Evolutionary conservation across 176 grass and related monocot species (phyloP).

Genomic region (Pontederia crassipes): DNA sequence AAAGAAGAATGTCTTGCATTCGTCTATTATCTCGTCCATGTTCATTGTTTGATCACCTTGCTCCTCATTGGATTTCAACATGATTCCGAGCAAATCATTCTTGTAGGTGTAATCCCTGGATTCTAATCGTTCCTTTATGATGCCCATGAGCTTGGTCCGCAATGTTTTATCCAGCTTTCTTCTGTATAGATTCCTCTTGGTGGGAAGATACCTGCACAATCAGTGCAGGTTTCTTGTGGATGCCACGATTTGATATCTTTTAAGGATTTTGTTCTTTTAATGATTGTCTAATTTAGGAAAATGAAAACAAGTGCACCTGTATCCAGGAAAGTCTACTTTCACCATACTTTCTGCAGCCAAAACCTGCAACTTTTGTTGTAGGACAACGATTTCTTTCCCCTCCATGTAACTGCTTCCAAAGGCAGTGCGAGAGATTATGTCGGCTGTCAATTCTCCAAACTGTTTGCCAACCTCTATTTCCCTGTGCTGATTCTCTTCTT

Average conservation of each 20-base stretch:
- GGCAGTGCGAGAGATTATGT: not conserved
- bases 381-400: constrained; percentile 5
- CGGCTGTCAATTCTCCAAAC: constrained; percentile 1
- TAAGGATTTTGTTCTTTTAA: too few relatives aligned
- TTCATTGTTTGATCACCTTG: too few relatives aligned
- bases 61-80: too few relatives aligned
- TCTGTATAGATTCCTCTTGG: too few relatives aligned
- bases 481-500: not conserved
- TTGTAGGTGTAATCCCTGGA: not conserved
- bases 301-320: not conserved
- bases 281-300: too few relatives aligned
- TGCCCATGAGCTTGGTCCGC: not conserved
- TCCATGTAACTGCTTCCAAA: constrained; percentile 14
- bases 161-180: not conserved
- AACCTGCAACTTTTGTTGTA: not conserved
- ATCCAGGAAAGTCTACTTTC: not conserved
- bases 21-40: constrained; percentile 35
- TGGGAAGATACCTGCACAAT: not conserved
- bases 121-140: not conserved
- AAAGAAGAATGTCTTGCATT: constrained; percentile 57
- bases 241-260: not conserved
- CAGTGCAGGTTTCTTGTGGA: not conserved
- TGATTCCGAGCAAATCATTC: too few relatives aligned
- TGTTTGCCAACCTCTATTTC: not conserved
- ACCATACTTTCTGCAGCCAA: not conserved